Base-by-base conservation (phyloP, 179 eudicot species). In the Amaranthus tricolor region DNA sequence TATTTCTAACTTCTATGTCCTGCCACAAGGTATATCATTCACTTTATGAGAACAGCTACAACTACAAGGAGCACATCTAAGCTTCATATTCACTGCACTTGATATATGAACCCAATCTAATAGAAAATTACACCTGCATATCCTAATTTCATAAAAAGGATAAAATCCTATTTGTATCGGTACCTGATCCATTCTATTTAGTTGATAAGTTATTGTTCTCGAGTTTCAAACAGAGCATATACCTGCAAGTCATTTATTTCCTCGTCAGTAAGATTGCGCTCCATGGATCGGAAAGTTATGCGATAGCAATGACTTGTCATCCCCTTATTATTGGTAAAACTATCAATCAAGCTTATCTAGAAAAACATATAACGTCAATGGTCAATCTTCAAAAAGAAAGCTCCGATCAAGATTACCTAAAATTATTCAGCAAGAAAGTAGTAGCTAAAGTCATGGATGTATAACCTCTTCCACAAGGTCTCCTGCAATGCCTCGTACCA, bases 381-480 rank as follows among this genome's bases (percentile, higher is more conserved):
- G 62, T 69, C 56, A 44, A 31, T 60, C 61, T 16, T 17, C 66
- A 1, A 21, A 20, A 24, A 31, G 1, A 31, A 31, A 31, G 2
- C 3, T 31, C 40, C 40, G 2, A 31, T 31, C 40, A 31, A 31
- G 40, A 3, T 31, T 31, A 31, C 4, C 40, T 31, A 31, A 31
- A 31, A 31, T 1, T 44, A 70, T 16, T 16, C 16, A 50, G 40
- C 59, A 55, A 51, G 59, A 13, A 52, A 68, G 43, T 50, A 52
- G 47, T 6, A 45, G 47, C 66, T 6, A 47, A 31, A n/a, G 50
- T 52, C 55, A 72, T 62, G 70, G 70, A 58, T 15, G 43, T 54
- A 16, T 83, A 2, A 95, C 99, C 98, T 95, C 97, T 85, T 93
- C 99, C 4, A 70, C 99, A 74, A 95, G 94, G 81, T 95, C 99